Percentiles rank a stretch among this genome's conserved stretches.
phyloP scores from a whole-genome alignment of 2,329 filamentous ascomycete genomes.

The Cordyceps farinosa region DNA sequence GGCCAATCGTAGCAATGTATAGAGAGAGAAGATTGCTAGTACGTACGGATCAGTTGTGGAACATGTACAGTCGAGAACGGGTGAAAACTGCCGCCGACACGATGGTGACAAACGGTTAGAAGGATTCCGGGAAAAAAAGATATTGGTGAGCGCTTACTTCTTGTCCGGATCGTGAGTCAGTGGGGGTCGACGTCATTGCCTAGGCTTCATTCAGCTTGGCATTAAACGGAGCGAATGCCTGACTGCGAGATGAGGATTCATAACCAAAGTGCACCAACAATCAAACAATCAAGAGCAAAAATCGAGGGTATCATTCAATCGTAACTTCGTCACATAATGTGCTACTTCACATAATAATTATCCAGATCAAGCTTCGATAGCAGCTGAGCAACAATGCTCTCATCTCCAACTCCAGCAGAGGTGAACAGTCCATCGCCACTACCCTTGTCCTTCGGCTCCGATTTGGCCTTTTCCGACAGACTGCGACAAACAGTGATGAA shows the following conservation, averaged over 20 bases:
- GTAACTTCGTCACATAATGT: neutral
- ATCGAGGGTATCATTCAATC: constrained; percentile 1
- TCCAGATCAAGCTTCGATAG: constrained; percentile 69
- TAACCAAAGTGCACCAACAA: neutral
- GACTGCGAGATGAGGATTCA: neutral
- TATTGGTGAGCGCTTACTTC: neutral
- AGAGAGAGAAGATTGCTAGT: neutral
- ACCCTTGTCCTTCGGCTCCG: constrained; percentile 29
- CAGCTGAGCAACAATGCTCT: constrained; percentile 65
- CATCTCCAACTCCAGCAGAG: constrained; percentile 37
- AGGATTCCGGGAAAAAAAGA: neutral
- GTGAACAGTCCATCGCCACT: constrained; percentile 25
- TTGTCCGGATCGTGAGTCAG: neutral
- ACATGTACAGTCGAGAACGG: too few relatives aligned
- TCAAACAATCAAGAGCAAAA: neutral
- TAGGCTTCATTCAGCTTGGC: neutral
- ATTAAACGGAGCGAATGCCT: neutral
- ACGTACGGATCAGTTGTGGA: neutral
- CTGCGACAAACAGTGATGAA: constrained; percentile 71
- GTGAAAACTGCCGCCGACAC: neutral
- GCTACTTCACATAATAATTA: constrained; percentile 52
- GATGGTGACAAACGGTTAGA: neutral
- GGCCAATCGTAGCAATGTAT: neutral
- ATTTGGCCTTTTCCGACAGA: constrained; percentile 59
- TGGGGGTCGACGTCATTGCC: neutral